Evolutionary conservation across 73 alveolate species (phyloP).

Genomic region (Paramecium caudatum): DNA sequence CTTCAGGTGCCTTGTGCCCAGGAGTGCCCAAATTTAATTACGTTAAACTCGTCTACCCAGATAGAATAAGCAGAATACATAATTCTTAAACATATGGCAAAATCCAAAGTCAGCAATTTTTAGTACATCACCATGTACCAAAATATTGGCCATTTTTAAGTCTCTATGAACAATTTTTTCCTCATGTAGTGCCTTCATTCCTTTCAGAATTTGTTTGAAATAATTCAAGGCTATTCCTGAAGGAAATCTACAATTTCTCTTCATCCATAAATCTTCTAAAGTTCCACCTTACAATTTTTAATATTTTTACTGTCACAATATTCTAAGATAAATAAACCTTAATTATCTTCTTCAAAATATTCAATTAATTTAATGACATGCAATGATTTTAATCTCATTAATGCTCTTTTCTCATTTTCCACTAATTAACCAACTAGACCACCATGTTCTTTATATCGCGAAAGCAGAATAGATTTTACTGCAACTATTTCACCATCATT

Average conservation of each 20-base stretch:
- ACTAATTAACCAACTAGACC: slow-evolving; percentile 38
- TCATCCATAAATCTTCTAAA: background rate
- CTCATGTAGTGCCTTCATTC: slow-evolving; percentile 56
- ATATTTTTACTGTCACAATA: slow-evolving; percentile 33
- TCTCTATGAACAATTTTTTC: slow-evolving; percentile 73
- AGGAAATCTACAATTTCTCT: background rate
- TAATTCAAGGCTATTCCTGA: slow-evolving; percentile 8
- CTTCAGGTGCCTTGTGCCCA: slow-evolving; percentile 59
- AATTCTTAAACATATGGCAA: background rate
- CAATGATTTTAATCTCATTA: background rate
- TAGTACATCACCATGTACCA: background rate
- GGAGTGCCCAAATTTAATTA: background rate
- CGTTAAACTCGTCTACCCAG: background rate
- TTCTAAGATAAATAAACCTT: background rate
- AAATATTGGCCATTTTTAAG: slow-evolving; percentile 59
- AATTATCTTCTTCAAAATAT: background rate
- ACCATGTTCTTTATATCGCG: background rate
- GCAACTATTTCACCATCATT: background rate
- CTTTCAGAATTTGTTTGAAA: slow-evolving; percentile 57
- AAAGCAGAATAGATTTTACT: background rate
- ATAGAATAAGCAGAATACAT: background rate
- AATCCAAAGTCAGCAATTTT: slow-evolving; percentile 63
- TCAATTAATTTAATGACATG: background rate
- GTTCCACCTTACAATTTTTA: slow-evolving; percentile 14
- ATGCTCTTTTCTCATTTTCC: slow-evolving; percentile 23